These are phyloP conservation scores for Colletotrichum australisinense DNA, from an alignment of 2,329 filamentous ascomycete genomes.

Conservation along the genomic window DNA sequence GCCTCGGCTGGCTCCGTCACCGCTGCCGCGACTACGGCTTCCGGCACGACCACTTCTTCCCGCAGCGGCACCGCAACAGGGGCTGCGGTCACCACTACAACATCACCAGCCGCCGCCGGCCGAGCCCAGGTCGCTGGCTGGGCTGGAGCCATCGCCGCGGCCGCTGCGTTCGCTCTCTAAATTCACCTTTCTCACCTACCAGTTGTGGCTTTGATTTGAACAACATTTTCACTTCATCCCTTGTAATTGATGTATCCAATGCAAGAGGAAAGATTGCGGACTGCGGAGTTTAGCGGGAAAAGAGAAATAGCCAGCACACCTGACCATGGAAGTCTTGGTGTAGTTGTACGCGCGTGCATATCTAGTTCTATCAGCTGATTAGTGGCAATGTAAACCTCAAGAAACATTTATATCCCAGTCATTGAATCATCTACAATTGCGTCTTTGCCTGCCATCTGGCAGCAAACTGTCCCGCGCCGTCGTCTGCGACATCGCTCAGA, in stretches of 20 bases:
- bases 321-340: neutral
- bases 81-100: conserved; percentile 23
- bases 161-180: conserved; percentile 47
- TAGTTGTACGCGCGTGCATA: neutral
- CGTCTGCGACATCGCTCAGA: no score
- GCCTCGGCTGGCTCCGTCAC: neutral
- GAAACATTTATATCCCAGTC: neutral
- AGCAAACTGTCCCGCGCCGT: no score
- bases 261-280: neutral
- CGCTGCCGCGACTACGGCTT: conserved; percentile 30
- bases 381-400: neutral
- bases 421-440: neutral
- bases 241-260: neutral
- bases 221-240: neutral
- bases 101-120: conserved; percentile 39
- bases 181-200: no score
- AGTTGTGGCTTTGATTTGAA: neutral
- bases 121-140: conserved; percentile 42
- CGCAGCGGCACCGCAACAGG: conserved; percentile 38
- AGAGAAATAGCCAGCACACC: neutral
- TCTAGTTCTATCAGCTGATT: neutral
- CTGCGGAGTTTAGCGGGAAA: conserved; percentile 9
- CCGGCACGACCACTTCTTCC: conserved; percentile 29
- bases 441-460: no score
- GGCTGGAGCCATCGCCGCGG: conserved; percentile 44